A percentile compares a stretch with the other conserved stretches of the same genome.
These are phyloP conservation scores for Lophiostoma macrostomum DNA, from an alignment of 495 filamentous ascomycete genomes.

Conservation along the genomic window DNA sequence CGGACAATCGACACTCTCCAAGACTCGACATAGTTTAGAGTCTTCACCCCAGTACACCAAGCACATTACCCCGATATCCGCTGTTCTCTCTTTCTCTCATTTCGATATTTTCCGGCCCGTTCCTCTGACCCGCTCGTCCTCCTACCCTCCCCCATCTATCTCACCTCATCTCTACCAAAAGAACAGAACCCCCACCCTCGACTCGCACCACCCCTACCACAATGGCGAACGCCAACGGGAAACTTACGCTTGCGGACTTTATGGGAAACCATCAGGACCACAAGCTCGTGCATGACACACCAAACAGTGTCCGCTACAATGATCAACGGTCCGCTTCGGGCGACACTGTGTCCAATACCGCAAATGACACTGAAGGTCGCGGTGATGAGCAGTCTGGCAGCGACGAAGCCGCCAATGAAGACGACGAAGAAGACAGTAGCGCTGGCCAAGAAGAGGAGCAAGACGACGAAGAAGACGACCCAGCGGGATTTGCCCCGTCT, in stretches of 20 bases:
- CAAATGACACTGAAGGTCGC: constrained; percentile 11
- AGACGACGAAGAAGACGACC: constrained; percentile 51
- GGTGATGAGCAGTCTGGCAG: constrained; percentile 18
- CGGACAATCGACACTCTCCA: constrained; percentile 25
- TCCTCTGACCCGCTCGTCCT: not conserved
- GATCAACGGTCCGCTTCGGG: constrained; percentile 16
- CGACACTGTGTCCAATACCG: constrained; percentile 12
- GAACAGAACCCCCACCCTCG: too few relatives aligned
- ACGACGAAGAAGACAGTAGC: constrained; percentile 29
- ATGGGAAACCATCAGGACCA: constrained; percentile 27
- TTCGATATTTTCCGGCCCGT: constrained; percentile 13
- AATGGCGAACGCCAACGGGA: constrained; percentile 18
- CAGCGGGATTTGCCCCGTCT: constrained; percentile 53
- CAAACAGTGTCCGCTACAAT: constrained; percentile 9
- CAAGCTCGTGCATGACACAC: constrained; percentile 19
- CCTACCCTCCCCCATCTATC: constrained; percentile 23
- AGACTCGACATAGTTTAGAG: constrained; percentile 32
- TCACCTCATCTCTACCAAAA: constrained; percentile 8
- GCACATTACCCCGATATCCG: constrained; percentile 31
- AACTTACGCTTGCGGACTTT: constrained; percentile 15
- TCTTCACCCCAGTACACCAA: constrained; percentile 18
- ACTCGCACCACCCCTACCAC: not conserved
- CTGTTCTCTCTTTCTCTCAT: constrained; percentile 25
- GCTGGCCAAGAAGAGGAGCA: constrained; percentile 50
- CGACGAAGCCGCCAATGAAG: constrained; percentile 26